Conservation (phyloP, 148 eudicot genomes). For the Chenopodium quinoa region DNA sequence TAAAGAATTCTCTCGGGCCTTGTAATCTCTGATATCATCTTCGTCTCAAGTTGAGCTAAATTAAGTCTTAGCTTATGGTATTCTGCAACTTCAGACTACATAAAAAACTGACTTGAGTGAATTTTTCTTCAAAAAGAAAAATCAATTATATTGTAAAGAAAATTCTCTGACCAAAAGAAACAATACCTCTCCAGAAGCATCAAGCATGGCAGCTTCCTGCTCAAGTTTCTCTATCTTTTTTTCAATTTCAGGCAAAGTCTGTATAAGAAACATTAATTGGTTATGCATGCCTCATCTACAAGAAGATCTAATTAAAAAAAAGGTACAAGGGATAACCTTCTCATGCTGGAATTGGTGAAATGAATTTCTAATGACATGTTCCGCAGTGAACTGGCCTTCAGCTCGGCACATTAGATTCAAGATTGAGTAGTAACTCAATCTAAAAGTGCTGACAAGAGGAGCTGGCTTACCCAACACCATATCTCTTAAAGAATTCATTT, state of each 20-base stretch:
- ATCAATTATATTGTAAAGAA: not conserved
- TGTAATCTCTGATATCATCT: slow-evolving; percentile 89
- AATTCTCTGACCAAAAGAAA: not conserved
- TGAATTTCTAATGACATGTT: slow-evolving; percentile 91
- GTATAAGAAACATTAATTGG: slow-evolving; percentile 8
- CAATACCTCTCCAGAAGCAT: slow-evolving; percentile 91
- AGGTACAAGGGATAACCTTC: slow-evolving; percentile 53
- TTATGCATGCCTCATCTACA: slow-evolving; percentile 1
- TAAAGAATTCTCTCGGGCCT: slow-evolving; percentile 87
- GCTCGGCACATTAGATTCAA: slow-evolving; percentile 98
- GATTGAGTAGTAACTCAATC: slow-evolving; percentile 94
- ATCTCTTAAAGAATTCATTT: slow-evolving; percentile 82
- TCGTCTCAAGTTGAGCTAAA: slow-evolving; percentile 73
- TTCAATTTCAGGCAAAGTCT: slow-evolving; percentile 95
- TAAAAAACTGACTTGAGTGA: slow-evolving; percentile 8
- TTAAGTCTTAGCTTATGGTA: slow-evolving; percentile 84
- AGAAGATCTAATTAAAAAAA: not conserved
- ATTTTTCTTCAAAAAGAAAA: not conserved
- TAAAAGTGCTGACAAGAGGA: slow-evolving; percentile 94
- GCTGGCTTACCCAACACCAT: slow-evolving; percentile 96
- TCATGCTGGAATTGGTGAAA: slow-evolving; percentile 97
- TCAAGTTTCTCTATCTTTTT: slow-evolving; percentile 76
- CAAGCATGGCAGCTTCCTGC: slow-evolving; percentile 82
- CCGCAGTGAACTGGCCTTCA: slow-evolving; percentile 96
- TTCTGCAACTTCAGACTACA: slow-evolving; percentile 81